Conservation (phyloP, 2,329 filamentous ascomycete species). For the Penicillium sp. region DNA sequence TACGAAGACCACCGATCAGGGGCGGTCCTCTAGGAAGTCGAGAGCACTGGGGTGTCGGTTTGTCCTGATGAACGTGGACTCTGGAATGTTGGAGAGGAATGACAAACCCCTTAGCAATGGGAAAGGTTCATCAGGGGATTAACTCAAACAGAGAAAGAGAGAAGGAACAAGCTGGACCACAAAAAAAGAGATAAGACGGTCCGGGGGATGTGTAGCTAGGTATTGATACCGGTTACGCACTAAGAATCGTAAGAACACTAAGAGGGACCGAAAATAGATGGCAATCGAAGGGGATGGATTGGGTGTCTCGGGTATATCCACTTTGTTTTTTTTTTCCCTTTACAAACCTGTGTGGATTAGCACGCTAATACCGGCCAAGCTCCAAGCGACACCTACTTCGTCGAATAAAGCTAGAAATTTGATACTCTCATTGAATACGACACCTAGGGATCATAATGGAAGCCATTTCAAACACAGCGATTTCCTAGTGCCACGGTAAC, state of each 20-base stretch:
- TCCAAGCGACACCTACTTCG: no score
- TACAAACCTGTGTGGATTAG: background rate
- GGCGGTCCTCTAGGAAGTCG: slow-evolving; percentile 1
- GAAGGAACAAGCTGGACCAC: background rate
- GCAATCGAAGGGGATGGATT: background rate
- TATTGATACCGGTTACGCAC: slow-evolving; percentile 3
- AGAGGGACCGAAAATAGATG: background rate
- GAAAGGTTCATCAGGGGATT: background rate
- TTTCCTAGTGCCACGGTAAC: background rate
- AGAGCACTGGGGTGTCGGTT: slow-evolving; percentile 12
- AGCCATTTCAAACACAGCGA: background rate
- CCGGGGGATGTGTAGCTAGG: background rate
- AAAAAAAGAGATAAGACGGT: slow-evolving; percentile 4
- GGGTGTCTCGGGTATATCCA: slow-evolving; percentile 8
- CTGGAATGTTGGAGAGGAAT: slow-evolving; percentile 17
- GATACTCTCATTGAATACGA: background rate
- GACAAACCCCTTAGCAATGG: slow-evolving; percentile 15
- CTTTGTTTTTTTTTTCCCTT: background rate
- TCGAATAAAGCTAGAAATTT: no score
- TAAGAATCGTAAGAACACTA: slow-evolving; percentile 9
- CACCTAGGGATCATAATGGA: background rate
- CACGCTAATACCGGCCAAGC: background rate
- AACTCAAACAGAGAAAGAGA: slow-evolving; percentile 1
- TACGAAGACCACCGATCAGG: slow-evolving; percentile 2
- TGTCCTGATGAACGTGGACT: slow-evolving; percentile 13